Conservation (phyloP, 805 yeast species). For the Nakazawaea molendinolei region DNA sequence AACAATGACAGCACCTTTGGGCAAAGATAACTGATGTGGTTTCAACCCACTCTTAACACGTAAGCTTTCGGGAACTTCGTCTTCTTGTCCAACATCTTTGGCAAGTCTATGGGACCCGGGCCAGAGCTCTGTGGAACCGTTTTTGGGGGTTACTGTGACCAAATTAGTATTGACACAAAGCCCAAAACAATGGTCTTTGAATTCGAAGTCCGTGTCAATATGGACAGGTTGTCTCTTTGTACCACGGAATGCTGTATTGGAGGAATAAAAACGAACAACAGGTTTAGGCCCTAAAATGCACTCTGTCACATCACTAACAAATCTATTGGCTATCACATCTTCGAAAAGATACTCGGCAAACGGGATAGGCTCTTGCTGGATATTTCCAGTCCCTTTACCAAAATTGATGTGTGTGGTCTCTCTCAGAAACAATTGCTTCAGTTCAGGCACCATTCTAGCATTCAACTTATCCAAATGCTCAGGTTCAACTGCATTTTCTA, state of each 20-base stretch:
- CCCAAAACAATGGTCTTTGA: slow-evolving; percentile 8
- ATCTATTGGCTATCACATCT: slow-evolving; percentile 8
- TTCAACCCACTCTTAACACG: background rate
- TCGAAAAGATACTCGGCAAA: slow-evolving; percentile 5
- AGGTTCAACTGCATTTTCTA: slow-evolving; percentile 7
- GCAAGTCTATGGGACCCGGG: slow-evolving; percentile 8
- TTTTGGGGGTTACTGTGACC: slow-evolving; percentile 1
- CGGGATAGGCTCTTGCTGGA: slow-evolving; percentile 10
- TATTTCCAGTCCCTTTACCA: slow-evolving; percentile 6
- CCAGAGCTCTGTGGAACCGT: slow-evolving; percentile 10
- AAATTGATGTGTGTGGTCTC: slow-evolving; percentile 6
- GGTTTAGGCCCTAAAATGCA: slow-evolving; percentile 8
- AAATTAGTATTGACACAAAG: slow-evolving; percentile 8
- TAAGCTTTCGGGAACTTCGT: background rate
- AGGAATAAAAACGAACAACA: slow-evolving; percentile 6
- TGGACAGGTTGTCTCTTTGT: slow-evolving; percentile 7
- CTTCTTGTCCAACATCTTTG: background rate
- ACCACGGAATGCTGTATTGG: slow-evolving; percentile 6
- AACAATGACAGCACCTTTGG: slow-evolving; percentile 8
- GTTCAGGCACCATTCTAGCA: slow-evolving; percentile 8
- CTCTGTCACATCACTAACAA: slow-evolving; percentile 5
- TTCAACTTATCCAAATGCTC: slow-evolving; percentile 4
- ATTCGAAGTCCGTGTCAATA: slow-evolving; percentile 4
- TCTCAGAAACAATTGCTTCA: slow-evolving; percentile 1
- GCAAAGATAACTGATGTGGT: slow-evolving; percentile 4